Evolutionary conservation across 345 rosid genomes (phyloP), one percentile per base, ranked within the genome.

Genomic region (Pistacia atlantica): DNA sequence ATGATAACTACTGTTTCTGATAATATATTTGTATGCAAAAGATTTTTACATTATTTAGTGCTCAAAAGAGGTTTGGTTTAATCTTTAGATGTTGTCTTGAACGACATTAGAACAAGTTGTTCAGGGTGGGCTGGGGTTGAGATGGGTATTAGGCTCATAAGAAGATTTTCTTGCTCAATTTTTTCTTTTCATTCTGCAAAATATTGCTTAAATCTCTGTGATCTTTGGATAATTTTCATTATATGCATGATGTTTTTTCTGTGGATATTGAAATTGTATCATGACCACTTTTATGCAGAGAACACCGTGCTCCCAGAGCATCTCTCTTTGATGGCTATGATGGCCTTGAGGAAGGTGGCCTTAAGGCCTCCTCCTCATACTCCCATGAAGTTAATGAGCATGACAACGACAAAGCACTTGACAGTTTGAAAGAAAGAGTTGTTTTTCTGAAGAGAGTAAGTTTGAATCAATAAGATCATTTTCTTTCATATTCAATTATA

Each of bases 261-360:
- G 49, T 17, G 13, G 55, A 65, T 65, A 14, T 38, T 58, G 57
- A 48, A 48, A 54, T 12, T 17, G 42, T 33, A 55, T 37, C 48
- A 22, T 48, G 28, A 55, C 57, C 12, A 2, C 60, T 75, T 68
- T 64, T 70, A 33, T 81, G 77, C 72, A 93, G 98, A 89, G 98
- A 93, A 77, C 78, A 85, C 65, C 95, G 94, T 69, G 77, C 63
- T 68, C 84, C 94, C 22, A 89, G 83, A 85, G 67, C 90, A 10
- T 80, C 92, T 75, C 88, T 93, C 8, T 90, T 92, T 56, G 96
- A 90, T 72, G 85, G 86, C 0, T 81, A 83, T 70, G 90, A 91
- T 66, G 87, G 92, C 66, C 90, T 93, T 52, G 99, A 93, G 80
- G 99, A 92, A 86, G 99, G 99, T 67, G 88, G 86, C 55, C 87